Conservation (phyloP, 441 rosid genomes). For the Arabidopsis hybrid region DNA sequence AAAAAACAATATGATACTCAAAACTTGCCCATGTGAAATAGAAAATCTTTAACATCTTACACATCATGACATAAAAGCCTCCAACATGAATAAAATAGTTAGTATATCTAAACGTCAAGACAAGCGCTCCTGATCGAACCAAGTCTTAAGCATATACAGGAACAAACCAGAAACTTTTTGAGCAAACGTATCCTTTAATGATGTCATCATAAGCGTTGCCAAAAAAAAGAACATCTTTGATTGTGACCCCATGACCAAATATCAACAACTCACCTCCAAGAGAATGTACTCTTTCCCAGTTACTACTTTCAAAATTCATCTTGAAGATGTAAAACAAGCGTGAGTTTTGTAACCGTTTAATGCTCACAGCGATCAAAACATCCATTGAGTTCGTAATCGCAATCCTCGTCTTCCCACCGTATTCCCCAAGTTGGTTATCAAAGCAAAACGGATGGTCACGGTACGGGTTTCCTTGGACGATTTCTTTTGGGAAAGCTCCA, state of each 20-base stretch:
- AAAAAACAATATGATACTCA: no score
- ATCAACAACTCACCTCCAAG: conserved; percentile 34
- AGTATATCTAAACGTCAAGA: no score
- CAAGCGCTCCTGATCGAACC: background rate
- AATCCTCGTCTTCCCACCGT: conserved; percentile 2
- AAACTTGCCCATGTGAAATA: no score
- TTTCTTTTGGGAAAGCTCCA: background rate
- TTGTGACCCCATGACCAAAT: conserved; percentile 27
- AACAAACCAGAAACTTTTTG: conserved; percentile 20
- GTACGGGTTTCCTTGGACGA: conserved; percentile 10
- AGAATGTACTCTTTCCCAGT: background rate
- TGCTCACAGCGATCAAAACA: conserved; percentile 24
- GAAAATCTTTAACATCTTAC: no score
- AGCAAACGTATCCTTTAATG: background rate
- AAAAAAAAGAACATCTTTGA: conserved; percentile 20
- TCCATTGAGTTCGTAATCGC: conserved; percentile 25
- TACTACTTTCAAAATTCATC: conserved; percentile 16
- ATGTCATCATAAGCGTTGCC: background rate
- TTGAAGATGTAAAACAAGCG: background rate
- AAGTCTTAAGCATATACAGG: conserved; percentile 21
- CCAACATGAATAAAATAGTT: no score
- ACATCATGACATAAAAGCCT: background rate
- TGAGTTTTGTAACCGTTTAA: background rate
- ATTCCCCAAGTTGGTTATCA: background rate
- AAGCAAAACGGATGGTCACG: background rate